Evolutionary conservation across 202 grass and related monocot genomes (phyloP).

Genomic region (Elaeis oleifera): DNA sequence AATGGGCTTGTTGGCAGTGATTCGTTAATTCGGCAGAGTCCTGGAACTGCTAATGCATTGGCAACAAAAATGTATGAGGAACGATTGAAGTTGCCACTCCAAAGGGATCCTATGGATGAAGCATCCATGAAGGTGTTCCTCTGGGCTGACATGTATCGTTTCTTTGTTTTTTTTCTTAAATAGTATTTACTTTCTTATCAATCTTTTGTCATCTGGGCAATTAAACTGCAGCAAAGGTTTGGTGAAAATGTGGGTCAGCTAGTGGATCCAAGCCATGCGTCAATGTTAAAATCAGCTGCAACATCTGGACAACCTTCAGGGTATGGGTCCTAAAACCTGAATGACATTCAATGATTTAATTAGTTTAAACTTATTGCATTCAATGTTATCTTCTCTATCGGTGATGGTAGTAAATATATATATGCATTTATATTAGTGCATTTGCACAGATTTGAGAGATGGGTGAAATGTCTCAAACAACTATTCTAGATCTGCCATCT

Average conservation of each 20-base stretch:
- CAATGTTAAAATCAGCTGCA: constrained; percentile 73
- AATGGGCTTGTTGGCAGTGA: constrained; percentile 60
- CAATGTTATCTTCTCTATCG: background rate
- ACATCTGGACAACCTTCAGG: constrained; percentile 69
- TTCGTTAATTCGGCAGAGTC: constrained; percentile 58
- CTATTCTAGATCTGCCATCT: too few relatives aligned
- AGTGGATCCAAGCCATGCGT: constrained; percentile 70
- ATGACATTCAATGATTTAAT: background rate
- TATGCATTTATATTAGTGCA: too few relatives aligned
- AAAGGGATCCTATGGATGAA: constrained; percentile 79
- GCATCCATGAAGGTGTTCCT: constrained; percentile 75
- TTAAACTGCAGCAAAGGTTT: constrained; percentile 61
- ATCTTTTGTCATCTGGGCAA: constrained; percentile 30
- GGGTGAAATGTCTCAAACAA: too few relatives aligned
- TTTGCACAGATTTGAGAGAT: too few relatives aligned
- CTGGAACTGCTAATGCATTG: constrained; percentile 79
- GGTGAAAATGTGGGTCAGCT: constrained; percentile 67
- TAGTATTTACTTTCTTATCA: constrained; percentile 11
- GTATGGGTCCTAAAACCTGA: constrained; percentile 26
- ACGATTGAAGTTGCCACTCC: constrained; percentile 75
- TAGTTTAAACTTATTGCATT: too few relatives aligned
- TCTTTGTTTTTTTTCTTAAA: background rate
- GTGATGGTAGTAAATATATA: too few relatives aligned
- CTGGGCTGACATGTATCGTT: background rate
- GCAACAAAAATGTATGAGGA: constrained; percentile 99